A percentile compares a stretch with the other conserved stretches of the same genome.
Conservation (phyloP, 805 yeast species). For the Kuraishia hungarica region DNA sequence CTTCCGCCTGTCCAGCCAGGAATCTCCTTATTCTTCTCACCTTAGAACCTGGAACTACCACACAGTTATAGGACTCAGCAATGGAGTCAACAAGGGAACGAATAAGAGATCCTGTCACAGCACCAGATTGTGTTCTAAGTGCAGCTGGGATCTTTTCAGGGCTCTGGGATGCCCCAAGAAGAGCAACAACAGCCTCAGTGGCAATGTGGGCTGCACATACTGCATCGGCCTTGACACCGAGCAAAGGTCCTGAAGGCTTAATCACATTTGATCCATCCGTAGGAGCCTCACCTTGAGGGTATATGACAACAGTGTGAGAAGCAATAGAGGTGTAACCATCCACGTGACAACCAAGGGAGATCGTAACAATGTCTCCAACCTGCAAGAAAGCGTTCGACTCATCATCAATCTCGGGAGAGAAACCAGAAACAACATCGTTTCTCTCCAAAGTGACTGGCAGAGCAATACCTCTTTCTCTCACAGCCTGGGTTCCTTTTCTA, state of each 20-base stretch:
- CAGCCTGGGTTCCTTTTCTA: conserved; percentile 39
- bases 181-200: conserved; percentile 71
- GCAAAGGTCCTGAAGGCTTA: conserved; percentile 67
- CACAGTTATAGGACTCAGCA: conserved; percentile 77
- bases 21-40: conserved; percentile 89
- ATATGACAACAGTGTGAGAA: conserved; percentile 81
- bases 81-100: conserved; percentile 76
- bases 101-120: conserved; percentile 61
- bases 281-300: conserved; percentile 42
- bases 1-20: conserved; percentile 92
- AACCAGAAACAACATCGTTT: conserved; percentile 69
- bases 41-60: conserved; percentile 86
- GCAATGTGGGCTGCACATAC: conserved; percentile 85
- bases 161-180: conserved; percentile 62
- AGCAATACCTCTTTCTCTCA: conserved; percentile 86
- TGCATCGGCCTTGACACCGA: conserved; percentile 85
- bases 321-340: conserved; percentile 90
- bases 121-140: conserved; percentile 27
- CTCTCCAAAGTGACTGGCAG: conserved; percentile 86
- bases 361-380: conserved; percentile 81
- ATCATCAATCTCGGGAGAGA: conserved; percentile 80
- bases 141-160: conserved; percentile 69
- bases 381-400: conserved; percentile 34
- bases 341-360: conserved; percentile 82
- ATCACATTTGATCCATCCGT: conserved; percentile 22